Evolutionary conservation across 2,329 filamentous ascomycete species (phyloP), one percentile per base, ranked within the genome.

Genomic region (Davidsoniella eucalypti): DNA sequence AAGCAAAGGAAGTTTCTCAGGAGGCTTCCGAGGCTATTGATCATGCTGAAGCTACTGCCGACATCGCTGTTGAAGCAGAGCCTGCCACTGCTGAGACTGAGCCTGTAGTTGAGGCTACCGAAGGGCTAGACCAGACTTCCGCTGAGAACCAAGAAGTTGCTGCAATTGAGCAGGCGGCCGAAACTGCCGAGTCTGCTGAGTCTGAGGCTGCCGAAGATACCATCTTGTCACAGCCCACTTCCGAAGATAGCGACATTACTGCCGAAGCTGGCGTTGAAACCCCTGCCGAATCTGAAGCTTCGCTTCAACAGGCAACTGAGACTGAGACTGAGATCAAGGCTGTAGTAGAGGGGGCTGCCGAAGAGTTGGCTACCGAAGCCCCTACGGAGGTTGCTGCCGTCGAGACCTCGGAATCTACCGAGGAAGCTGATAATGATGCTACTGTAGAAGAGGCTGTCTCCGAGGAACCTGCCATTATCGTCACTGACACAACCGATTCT

Each of bases 401-500:
- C 4, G 42, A 18, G 25, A 8, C 14, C 14, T 14, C 14, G 21
- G 14, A 45, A 33, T 45, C 29, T 4, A 45, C 43, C 33, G 43
- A n/a, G 23, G 43, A 45, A 16, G 43, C 12, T 16, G 9, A 14
- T 17, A 8, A n/a, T 33, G 25, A 33, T 14, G 33, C 26, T 36
- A n/a, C 18, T 23, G n/a, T 39, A 7, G 45, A 21, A 4, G 21
- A 39, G 12, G 9, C 16, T 14, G 33, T 16, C 10, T 47, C 45
- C 8, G 14, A 42, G 26, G 25, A 14, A 42, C n/a, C 47, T 21
- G n/a, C 21, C n/a, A 25, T 43, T 18, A 60, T 63, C 41, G 65
- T 87, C 16, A 87, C 25, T 21, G 18, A 18, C 1, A 25, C 18
- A 21, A 21, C 25, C 14, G 40, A 43, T 8, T 25, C 25, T 12